These are phyloP conservation scores for Vaccinium macrocarpon DNA, from an alignment of 148 eudicot species.

Conservation along the genomic window DNA sequence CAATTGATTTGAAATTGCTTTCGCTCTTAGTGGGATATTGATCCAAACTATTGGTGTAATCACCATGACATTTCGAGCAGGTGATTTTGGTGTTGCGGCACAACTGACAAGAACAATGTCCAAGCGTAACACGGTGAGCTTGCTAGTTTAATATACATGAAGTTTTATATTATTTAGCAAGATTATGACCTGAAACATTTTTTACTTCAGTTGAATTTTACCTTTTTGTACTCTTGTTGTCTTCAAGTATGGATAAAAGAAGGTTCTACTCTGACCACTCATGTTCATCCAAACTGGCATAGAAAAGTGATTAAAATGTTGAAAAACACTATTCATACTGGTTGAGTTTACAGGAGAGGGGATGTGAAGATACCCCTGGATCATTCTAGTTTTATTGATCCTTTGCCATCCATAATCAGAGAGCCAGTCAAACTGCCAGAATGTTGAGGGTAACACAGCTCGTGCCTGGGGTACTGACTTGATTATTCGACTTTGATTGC, in stretches of 20 bases:
- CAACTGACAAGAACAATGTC: constrained; percentile 99
- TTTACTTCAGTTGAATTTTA: neutral
- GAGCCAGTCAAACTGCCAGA: neutral
- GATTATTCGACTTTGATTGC: neutral
- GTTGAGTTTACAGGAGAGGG: neutral
- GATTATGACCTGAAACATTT: neutral
- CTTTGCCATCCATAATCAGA: neutral
- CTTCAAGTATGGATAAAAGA: neutral
- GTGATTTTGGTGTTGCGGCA: constrained; percentile 99
- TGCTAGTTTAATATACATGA: neutral
- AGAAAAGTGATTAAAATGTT: neutral
- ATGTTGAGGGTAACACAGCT: neutral
- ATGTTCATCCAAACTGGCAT: neutral
- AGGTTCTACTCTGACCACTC: neutral
- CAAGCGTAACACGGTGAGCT: constrained; percentile 87
- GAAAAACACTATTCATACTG: neutral
- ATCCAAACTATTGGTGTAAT: constrained; percentile 4
- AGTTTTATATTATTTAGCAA: neutral
- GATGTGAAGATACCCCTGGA: neutral
- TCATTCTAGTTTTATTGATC: no score
- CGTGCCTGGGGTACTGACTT: neutral
- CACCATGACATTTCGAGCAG: constrained; percentile 35
- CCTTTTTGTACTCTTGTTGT: neutral
- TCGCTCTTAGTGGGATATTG: constrained; percentile 10
- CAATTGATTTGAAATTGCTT: neutral